Evolutionary conservation across 257 asterid genomes (phyloP), one percentile per base, ranked within the genome.

Genomic region (Eucommia ulmoides): DNA sequence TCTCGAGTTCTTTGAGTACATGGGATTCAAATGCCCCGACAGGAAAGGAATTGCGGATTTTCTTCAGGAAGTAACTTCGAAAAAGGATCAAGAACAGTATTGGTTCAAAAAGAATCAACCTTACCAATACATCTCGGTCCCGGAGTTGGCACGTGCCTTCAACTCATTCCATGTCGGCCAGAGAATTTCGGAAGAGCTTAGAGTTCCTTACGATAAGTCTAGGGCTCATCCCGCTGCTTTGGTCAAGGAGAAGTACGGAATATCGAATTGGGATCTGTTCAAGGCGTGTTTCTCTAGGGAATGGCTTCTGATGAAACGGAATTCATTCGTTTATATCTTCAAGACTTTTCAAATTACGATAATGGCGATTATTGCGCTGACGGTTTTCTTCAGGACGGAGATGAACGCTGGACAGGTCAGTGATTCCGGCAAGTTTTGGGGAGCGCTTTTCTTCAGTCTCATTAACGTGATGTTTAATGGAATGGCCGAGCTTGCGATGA

Each of bases 401-500:
- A 86, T 86, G 96, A 73, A 66, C 41, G 38, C 88, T 21, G 96
- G 96, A 0, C 20, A 19, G 26, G 50, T 86, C 0, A 57, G 41
- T n/a, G 76, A 63, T 50, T 66, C 84, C 2, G 62, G 73, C 1
- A 86, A 74, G 48, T 86, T 59, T 64, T 86, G 76, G 78, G 94
- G 94, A 8, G 96, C 96, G 1, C 45, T 86, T 59, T 86, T 86
- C 59, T 82, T 80, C 62, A 74, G 96, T 71, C 82, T 86, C 17
- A 66, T 82, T 54, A 86, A 78, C 48, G 84, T 78, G 20, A 86
- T 82, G 96, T 86, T 86, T 52, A 86, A 86, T 23, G 96, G 94
- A 5, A 80, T 78, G 92, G 76, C 69, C 58, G 96, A 86, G 75
- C 74, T 82, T 2, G 80, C 94, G 0, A 72, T 86, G 96, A 82